phyloP scores from a whole-genome alignment of 441 rosid species.

The Aleurites moluccanus region DNA sequence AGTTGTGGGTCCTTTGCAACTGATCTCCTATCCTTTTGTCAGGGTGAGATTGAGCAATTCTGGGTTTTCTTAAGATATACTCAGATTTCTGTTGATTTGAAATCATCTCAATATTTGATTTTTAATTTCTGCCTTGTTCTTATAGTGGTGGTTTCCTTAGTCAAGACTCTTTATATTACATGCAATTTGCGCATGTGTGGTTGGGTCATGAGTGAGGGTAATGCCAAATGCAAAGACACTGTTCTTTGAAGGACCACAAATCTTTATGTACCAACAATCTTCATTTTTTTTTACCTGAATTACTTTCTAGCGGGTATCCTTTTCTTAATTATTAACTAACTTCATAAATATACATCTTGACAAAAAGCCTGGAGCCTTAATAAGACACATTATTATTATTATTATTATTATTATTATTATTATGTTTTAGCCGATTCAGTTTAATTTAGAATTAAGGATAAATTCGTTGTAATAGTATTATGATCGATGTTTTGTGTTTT shows the following conservation, averaged over 20 bases:
- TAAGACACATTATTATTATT: too few species aligned
- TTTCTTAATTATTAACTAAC: not conserved
- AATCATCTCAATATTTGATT: not conserved
- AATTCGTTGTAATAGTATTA: too few species aligned
- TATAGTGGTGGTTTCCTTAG: not conserved
- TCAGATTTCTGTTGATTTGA: not conserved
- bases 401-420: not conserved
- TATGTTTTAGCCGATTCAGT: too few species aligned
- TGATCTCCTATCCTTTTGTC: conserved; percentile 73
- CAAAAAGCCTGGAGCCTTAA: not conserved
- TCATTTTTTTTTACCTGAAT: not conserved
- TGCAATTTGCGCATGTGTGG: too few species aligned
- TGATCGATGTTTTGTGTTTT: not conserved
- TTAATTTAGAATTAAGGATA: too few species aligned
- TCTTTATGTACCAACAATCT: not conserved
- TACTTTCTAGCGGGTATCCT: not conserved
- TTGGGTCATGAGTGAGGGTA: too few species aligned
- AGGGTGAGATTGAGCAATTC: conserved; percentile 40
- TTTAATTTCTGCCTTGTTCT: not conserved
- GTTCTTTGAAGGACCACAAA: conserved; percentile 13
- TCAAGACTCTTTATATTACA: too few species aligned
- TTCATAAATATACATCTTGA: not conserved
- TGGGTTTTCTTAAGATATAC: not conserved
- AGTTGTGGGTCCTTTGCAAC: conserved; percentile 81
- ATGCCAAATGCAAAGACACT: too few species aligned